Conservation (phyloP, 208 protist genomes). For the Acanthamoeba polyphaga region DNA sequence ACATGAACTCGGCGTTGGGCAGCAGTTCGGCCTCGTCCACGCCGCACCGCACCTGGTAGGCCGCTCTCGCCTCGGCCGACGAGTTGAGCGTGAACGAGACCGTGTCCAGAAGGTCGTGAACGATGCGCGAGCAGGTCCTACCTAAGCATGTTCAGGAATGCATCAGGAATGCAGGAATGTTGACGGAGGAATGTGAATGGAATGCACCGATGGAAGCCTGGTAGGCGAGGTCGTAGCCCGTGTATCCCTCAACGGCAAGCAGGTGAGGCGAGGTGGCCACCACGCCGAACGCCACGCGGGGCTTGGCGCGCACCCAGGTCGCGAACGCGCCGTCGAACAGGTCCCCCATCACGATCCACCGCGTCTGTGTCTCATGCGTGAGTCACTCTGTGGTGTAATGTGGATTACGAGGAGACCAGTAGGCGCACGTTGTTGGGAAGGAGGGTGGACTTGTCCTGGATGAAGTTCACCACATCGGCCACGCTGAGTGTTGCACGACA, state of each 20-base stretch:
- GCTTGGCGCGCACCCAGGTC: slow-evolving; percentile 58
- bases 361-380: neutral
- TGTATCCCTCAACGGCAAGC: slow-evolving; percentile 13
- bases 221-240: slow-evolving; percentile 64
- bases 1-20: slow-evolving; percentile 58
- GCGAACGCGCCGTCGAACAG: slow-evolving; percentile 57
- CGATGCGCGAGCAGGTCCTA: neutral
- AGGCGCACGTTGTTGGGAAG: slow-evolving; percentile 23
- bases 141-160: neutral
- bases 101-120: neutral
- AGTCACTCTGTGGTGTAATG: neutral
- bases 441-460: neutral
- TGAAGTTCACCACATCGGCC: slow-evolving; percentile 43
- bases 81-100: neutral
- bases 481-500: neutral
- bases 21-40: neutral
- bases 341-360: slow-evolving; percentile 65
- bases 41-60: neutral
- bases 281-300: slow-evolving; percentile 56
- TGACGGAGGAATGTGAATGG: neutral
- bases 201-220: slow-evolving; percentile 44
- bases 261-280: slow-evolving; percentile 49
- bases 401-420: no score
- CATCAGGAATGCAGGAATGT: neutral
- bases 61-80: neutral